Evolutionary conservation across 1,284 basidiomycete species (phyloP).

Genomic region (Phaffia rhodozyma): DNA sequence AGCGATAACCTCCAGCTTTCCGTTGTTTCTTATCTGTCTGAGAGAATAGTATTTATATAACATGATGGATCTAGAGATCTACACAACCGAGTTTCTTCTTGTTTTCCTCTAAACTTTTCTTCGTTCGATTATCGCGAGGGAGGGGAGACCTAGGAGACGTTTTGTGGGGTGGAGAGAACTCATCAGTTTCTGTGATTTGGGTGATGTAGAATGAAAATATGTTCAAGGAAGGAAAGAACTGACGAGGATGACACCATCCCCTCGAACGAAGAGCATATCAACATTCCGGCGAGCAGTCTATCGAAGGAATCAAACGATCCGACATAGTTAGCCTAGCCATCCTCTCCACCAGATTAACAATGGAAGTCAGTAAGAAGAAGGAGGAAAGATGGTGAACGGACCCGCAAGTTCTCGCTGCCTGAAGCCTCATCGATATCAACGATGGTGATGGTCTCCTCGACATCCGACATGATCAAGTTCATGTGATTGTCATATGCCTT

Average conservation of each 20-base stretch:
- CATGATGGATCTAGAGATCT: too few species aligned
- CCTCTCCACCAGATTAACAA: not conserved
- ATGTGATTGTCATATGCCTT: conserved; percentile 99
- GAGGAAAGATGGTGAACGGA: conserved; percentile 25
- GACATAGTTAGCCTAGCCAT: not conserved
- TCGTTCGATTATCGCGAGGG: too few species aligned
- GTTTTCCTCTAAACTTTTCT: too few species aligned
- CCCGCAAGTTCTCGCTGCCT: conserved; percentile 36
- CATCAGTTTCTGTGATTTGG: too few species aligned
- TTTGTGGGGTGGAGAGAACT: too few species aligned
- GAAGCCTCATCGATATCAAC: conserved; percentile 53
- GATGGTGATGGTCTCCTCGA: conserved; percentile 90
- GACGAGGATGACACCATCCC: conserved; percentile 86
- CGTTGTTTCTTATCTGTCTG: too few species aligned
- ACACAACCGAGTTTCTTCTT: too few species aligned
- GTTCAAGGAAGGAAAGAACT: conserved; percentile 29
- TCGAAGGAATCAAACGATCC: not conserved
- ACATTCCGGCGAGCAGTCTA: conserved; percentile 87
- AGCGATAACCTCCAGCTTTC: too few species aligned
- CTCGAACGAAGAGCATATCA: conserved; percentile 96
- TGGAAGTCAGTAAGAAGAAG: too few species aligned
- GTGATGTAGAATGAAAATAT: conserved; percentile 10
- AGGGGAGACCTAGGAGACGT: too few species aligned
- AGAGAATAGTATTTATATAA: too few species aligned
- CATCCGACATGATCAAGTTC: conserved; percentile 95